These are phyloP conservation scores for Ulota crispa DNA, from an alignment of 225 moss, liverwort and hornwort species.

Conservation along the genomic window DNA sequence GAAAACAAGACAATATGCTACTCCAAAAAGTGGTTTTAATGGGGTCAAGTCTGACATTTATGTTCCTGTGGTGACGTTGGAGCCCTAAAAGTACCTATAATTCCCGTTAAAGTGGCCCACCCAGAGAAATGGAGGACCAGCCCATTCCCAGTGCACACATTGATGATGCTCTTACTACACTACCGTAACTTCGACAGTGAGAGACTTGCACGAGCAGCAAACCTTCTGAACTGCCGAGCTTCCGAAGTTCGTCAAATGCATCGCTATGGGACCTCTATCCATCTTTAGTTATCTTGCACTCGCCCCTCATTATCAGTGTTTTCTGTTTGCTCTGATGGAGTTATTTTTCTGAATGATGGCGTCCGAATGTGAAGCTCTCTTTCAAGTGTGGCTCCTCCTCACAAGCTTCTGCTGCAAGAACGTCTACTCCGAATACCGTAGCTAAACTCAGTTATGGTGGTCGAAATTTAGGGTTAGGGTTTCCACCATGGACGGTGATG, in stretches of 20 bases:
- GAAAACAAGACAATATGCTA: too few relatives aligned
- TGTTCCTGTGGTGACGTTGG: too few relatives aligned
- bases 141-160: too few relatives aligned
- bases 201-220: neutral
- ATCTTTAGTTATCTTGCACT: neutral
- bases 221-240: neutral
- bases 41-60: too few relatives aligned
- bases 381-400: neutral
- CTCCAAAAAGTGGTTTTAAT: too few relatives aligned
- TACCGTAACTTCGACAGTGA: neutral
- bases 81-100: too few relatives aligned
- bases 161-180: too few relatives aligned
- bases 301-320: neutral
- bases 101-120: too few relatives aligned
- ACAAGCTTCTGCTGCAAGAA: neutral
- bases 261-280: neutral
- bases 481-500: constrained; percentile 29
- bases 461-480: constrained; percentile 25
- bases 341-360: neutral
- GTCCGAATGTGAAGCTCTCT: neutral
- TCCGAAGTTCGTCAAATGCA: neutral
- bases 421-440: neutral
- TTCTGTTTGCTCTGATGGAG: neutral
- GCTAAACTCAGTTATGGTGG: neutral
- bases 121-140: too few relatives aligned